Evolutionary conservation across 1,284 basidiomycete genomes (phyloP), one percentile per base, ranked within the genome.

Genomic region (Sphagnurus paluster): DNA sequence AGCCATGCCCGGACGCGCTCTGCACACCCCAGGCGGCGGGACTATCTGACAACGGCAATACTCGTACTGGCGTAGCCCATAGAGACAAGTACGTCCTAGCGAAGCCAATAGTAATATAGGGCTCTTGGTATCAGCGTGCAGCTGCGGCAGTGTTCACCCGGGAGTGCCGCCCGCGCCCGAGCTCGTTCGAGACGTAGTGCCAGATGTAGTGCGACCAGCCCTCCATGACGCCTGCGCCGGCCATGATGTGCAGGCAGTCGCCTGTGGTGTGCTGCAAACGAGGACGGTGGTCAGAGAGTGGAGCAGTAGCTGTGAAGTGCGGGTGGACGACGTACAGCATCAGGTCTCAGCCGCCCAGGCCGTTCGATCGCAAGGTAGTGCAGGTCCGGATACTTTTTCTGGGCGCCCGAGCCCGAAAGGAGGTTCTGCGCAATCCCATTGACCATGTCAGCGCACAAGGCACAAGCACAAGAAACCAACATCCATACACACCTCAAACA

Each of bases 201-300:
- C 78, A 84, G 48, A 85, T 79, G 49, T 83, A 85, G 50, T 81
- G 76, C 11, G 81, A 72, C 82, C 82, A 86, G n/a, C 81, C 80
- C 62, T 86, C 83, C 23, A 84, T 65, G 30, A 84, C 79, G 28
- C 82, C 83, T 4, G 79, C 62, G 30, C 83, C 83, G 1, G 77
- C 63, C 69, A 84, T 74, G 49, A 84, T 75, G 47, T 86, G 83
- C 16, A 85, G 65, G 53, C 83, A 85, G 58, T 85, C 83, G 8
- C 77, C 70, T 13, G 75, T 56, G 1, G 75, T 61, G 53, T 85
- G 83, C 77, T 82, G 53, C 16, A 48, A 20, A 30, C 44, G 48
- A n/a, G 17, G 24, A 28, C 19, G 38, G 38, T 24, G 7, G 14
- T 9, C 30, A 40, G 21, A 42, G 29, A 32, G 14, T 9, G 13